Evolutionary conservation across 1,139 yeast species (phyloP).

Genomic region (Suhomyces maxii): DNA sequence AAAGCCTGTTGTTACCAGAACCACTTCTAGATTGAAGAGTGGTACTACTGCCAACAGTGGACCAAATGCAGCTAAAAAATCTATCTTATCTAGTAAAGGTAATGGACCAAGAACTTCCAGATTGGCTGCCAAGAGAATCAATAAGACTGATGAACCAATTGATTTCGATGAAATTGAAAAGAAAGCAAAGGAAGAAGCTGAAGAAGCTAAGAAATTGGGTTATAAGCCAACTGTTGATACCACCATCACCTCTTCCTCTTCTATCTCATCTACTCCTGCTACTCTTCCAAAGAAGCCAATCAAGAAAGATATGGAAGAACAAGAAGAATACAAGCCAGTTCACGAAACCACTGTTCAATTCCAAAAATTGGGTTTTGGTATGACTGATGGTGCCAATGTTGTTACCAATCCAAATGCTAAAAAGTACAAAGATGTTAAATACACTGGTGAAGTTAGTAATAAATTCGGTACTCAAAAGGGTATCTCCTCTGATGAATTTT

Average conservation of each 20-base stretch:
- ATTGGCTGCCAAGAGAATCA: slow-evolving; percentile 50
- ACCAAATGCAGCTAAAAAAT: slow-evolving; percentile 32
- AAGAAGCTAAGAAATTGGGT: slow-evolving; percentile 69
- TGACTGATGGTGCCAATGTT: slow-evolving; percentile 53
- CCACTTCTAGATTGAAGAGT: slow-evolving; percentile 22
- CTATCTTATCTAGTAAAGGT: slow-evolving; percentile 44
- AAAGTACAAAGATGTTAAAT: slow-evolving; percentile 49
- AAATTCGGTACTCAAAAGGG: slow-evolving; percentile 90
- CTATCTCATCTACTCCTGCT: slow-evolving; percentile 9
- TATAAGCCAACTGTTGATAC: slow-evolving; percentile 52
- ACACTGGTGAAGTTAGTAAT: slow-evolving; percentile 70
- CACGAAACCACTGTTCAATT: slow-evolving; percentile 68
- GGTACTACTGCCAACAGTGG: slow-evolving; percentile 21
- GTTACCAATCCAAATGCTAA: slow-evolving; percentile 35
- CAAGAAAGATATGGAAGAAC: slow-evolving; percentile 1
- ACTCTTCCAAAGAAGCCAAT: slow-evolving; percentile 10
- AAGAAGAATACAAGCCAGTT: slow-evolving; percentile 22
- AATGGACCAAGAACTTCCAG: slow-evolving; percentile 56
- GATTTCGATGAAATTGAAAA: slow-evolving; percentile 92
- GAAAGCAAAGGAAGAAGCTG: slow-evolving; percentile 81
- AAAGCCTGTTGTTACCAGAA: slow-evolving; percentile 27
- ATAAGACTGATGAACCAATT: slow-evolving; percentile 60
- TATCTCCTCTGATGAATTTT: slow-evolving; percentile 91
- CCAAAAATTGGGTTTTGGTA: slow-evolving; percentile 83
- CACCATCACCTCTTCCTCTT: not conserved